phyloP scores from a whole-genome alignment of 805 yeast genomes.

The Wickerhamia fluorescens region DNA sequence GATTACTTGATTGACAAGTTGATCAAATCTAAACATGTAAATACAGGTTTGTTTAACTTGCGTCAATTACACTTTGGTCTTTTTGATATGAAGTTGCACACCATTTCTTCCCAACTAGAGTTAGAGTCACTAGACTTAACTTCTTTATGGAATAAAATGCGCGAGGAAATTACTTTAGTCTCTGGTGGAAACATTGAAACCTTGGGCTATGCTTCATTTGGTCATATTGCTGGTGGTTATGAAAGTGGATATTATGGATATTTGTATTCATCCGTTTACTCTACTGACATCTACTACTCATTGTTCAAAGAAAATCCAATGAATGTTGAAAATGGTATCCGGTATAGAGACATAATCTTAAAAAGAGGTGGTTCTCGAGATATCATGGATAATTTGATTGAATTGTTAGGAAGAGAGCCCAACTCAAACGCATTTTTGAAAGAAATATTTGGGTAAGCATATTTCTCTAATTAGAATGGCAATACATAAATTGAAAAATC shows the following conservation, averaged over 20 bases:
- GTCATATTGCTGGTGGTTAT: constrained; percentile 76
- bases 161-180: constrained; percentile 56
- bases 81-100: constrained; percentile 70
- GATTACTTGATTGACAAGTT: constrained; percentile 53
- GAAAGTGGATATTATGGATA: constrained; percentile 86
- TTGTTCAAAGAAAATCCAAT: constrained; percentile 64
- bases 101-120: constrained; percentile 34
- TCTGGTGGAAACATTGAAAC: constrained; percentile 47
- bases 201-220: constrained; percentile 71
- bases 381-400: constrained; percentile 55
- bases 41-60: constrained; percentile 62
- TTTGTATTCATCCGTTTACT: constrained; percentile 79
- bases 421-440: constrained; percentile 62
- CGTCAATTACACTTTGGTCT: constrained; percentile 76
- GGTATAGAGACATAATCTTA: constrained; percentile 64
- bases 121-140: constrained; percentile 42
- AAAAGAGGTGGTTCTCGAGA: constrained; percentile 71
- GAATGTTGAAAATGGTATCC: constrained; percentile 51
- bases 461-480: too few species aligned
- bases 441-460: constrained; percentile 38
- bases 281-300: constrained; percentile 73
- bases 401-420: constrained; percentile 72
- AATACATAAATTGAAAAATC: too few species aligned
- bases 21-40: constrained; percentile 63
- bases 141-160: constrained; percentile 56